Conservation (phyloP, 1,139 yeast genomes). For the Eremothecium gossypii region DNA sequence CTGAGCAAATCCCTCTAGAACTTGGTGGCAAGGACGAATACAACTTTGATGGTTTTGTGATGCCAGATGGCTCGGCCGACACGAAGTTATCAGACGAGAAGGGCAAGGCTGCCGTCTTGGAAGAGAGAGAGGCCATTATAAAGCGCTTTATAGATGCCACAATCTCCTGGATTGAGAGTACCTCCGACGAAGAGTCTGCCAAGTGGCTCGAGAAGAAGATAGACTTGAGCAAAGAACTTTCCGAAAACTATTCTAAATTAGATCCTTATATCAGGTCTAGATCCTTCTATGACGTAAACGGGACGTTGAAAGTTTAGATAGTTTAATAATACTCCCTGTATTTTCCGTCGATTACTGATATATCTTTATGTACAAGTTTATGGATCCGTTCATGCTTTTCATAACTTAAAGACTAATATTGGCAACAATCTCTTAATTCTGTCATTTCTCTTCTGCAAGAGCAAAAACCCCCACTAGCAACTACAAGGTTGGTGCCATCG, state of each 20-base stretch:
- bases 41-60: slow-evolving; percentile 29
- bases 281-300: slow-evolving; percentile 56
- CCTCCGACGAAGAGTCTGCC: slow-evolving; percentile 36
- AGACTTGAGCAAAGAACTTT: slow-evolving; percentile 40
- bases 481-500: background rate
- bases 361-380: no score
- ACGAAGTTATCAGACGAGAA: slow-evolving; percentile 37
- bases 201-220: slow-evolving; percentile 40
- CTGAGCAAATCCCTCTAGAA: slow-evolving; percentile 45
- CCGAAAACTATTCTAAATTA: slow-evolving; percentile 47
- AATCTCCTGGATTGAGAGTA: slow-evolving; percentile 56
- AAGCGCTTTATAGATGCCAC: slow-evolving; percentile 49
- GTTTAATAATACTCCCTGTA: background rate
- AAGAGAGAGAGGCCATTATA: slow-evolving; percentile 40
- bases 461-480: background rate
- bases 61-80: slow-evolving; percentile 43
- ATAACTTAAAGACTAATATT: no score
- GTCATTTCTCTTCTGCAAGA: background rate
- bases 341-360: no score
- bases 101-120: slow-evolving; percentile 34
- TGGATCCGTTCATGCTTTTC: no score
- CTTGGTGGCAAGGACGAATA: slow-evolving; percentile 60
- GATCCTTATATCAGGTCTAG: slow-evolving; percentile 72
- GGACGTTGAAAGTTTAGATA: slow-evolving; percentile 30
- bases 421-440: background rate